Evolutionary conservation across 1,284 basidiomycete genomes (phyloP).

Genomic region (Austroboletus niveus): DNA sequence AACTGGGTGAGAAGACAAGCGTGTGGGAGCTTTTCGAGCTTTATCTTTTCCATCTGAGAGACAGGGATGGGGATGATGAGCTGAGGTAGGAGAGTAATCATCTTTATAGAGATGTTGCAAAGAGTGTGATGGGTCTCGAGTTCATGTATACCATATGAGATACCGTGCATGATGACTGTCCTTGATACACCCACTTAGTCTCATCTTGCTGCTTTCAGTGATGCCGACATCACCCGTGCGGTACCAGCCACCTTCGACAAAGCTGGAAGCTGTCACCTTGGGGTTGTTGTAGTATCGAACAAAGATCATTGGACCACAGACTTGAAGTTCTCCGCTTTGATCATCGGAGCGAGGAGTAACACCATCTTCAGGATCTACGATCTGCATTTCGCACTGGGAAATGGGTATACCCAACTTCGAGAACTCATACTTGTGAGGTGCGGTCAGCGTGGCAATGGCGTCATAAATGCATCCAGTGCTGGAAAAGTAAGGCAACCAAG

Average conservation of each 20-base stretch:
- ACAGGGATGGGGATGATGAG: slow-evolving; percentile 5
- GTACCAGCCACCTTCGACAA: slow-evolving; percentile 43
- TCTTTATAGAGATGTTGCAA: no score
- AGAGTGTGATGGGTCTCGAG: slow-evolving; percentile 33
- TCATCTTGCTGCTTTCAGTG: slow-evolving; percentile 36
- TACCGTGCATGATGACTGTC: slow-evolving; percentile 47
- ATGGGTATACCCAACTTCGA: slow-evolving; percentile 31
- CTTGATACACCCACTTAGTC: slow-evolving; percentile 44
- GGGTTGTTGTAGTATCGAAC: no score
- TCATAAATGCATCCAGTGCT: slow-evolving; percentile 42
- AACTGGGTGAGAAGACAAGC: slow-evolving; percentile 24
- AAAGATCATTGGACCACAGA: no score
- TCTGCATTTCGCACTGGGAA: slow-evolving; percentile 29
- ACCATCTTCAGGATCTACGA: slow-evolving; percentile 34
- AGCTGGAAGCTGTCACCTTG: no score
- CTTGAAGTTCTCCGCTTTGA: slow-evolving; percentile 38
- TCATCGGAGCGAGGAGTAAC: slow-evolving; percentile 22
- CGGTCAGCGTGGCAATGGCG: slow-evolving; percentile 13
- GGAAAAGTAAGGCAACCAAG: neutral
- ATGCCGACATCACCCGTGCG: slow-evolving; percentile 43
- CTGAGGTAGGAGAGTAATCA: no score
- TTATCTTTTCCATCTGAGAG: slow-evolving; percentile 33
- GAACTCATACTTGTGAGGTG: slow-evolving; percentile 24
- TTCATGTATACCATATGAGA: slow-evolving; percentile 44
- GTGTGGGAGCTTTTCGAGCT: slow-evolving; percentile 33